These are phyloP conservation scores for Xerocomellus intermedius DNA, from an alignment of 768 basidiomycete genomes.

Conservation along the genomic window DNA sequence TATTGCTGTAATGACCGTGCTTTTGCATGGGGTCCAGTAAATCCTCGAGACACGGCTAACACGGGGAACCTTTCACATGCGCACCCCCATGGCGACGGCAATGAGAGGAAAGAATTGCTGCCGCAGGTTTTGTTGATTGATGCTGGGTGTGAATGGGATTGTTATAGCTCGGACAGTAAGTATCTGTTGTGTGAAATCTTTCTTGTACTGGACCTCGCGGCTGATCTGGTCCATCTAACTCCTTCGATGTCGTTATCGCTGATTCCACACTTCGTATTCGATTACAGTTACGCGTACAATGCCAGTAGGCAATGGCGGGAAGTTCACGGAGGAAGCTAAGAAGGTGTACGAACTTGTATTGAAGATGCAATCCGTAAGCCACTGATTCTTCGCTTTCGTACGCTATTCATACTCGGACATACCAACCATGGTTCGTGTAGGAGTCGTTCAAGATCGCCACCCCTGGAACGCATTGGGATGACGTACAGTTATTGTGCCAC, in stretches of 20 bases:
- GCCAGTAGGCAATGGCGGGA: conserved; percentile 92
- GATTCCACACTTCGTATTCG: conserved; percentile 29
- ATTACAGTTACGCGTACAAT: conserved; percentile 73
- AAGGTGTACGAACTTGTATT: conserved; percentile 87
- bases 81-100: conserved; percentile 16
- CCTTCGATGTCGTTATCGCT: neutral
- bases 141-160: conserved; percentile 88
- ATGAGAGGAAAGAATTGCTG: conserved; percentile 36
- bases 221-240: neutral
- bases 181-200: neutral
- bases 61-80: conserved; percentile 43
- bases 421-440: conserved; percentile 37
- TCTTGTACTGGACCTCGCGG: neutral
- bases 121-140: conserved; percentile 88
- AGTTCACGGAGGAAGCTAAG: conserved; percentile 76
- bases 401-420: neutral
- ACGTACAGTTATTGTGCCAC: conserved; percentile 81
- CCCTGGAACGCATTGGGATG: conserved; percentile 89
- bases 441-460: conserved; percentile 65
- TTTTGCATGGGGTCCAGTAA: conserved; percentile 81
- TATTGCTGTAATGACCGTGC: conserved; percentile 92
- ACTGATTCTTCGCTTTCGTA: neutral
- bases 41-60: conserved; percentile 54
- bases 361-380: conserved; percentile 79
- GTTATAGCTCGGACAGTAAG: conserved; percentile 64